These are phyloP conservation scores for Cylindrodendrum hubeiense DNA, from an alignment of 2,329 filamentous ascomycete genomes.

Conservation along the genomic window DNA sequence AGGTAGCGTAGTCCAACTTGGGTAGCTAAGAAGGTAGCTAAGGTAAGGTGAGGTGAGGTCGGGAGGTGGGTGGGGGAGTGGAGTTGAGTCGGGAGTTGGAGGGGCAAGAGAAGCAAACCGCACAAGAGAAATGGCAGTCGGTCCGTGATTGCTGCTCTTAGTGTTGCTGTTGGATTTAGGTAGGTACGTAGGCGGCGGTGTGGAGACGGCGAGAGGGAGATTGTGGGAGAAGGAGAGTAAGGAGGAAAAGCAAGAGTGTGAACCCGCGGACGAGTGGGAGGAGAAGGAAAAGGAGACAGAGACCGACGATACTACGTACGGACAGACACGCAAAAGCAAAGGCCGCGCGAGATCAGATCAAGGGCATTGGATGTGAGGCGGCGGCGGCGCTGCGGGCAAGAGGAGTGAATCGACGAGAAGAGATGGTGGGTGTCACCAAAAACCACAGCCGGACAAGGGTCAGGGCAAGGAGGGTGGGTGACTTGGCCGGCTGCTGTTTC, in stretches of 20 bases:
- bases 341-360: constrained; percentile 14
- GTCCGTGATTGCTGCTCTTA: background rate
- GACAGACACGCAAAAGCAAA: constrained; percentile 14
- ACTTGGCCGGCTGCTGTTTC: background rate
- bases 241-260: background rate
- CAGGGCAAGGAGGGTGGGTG: background rate
- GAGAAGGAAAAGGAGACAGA: constrained; percentile 3
- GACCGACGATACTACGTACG: no score
- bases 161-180: background rate
- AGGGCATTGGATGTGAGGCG: constrained; percentile 13
- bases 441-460: constrained; percentile 25
- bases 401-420: constrained; percentile 12
- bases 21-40: constrained; percentile 6
- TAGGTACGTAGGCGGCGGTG: no score
- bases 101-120: background rate
- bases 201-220: background rate
- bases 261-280: background rate
- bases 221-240: background rate
- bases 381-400: background rate
- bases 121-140: background rate
- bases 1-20: background rate
- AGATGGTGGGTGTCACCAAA: constrained; percentile 30
- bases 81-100: constrained; percentile 13
- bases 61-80: constrained; percentile 17
- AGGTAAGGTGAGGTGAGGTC: constrained; percentile 3